Base-by-base conservation (phyloP, 768 basidiomycete genomes). In the Boletus huronensis region DNA sequence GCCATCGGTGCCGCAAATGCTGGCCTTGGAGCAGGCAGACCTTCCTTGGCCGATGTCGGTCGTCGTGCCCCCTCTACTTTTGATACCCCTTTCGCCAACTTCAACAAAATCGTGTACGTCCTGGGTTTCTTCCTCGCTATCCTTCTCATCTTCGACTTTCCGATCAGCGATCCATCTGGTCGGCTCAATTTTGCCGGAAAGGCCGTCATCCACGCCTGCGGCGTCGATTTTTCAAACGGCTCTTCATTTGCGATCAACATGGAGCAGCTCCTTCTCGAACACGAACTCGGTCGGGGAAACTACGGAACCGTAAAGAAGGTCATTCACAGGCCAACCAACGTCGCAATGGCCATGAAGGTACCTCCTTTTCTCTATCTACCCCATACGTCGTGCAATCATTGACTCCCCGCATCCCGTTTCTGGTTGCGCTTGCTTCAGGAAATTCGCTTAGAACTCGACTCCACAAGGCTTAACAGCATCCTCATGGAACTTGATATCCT, bases 301-400 rank as follows among this genome's bases (percentile, higher is more conserved):
- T 98, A 98, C 65, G 97, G 97, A 40, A 96, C 94, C 2, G 97
- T 99, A 5, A 94, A 95, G 77, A 92, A 90, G 70, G 96, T 98
- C 1, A 75, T 93, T 34, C 96, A 98, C 68, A 90, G 82, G 56
- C 95, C 95, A 5, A 98, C 93, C 9, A 95, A 94, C 50, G 93
- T 98, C 42, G 82, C 82, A 54, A 98, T 99, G 95, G 96, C 96
- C 13, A 96, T 98, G 93, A 99, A 99, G 87, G 96, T 95, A 49
- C 47, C 77, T 65, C 10, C 17, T 35, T 14, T 2, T 23, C 5
- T 41, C 10, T 32, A 25, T 50, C 39, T 21, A 26, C 55, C 44
- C 51, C 21, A 54, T 39, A 52, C 48, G 57, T 64, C 58, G 54
- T 54, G n/a, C 29, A 21, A 21, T 34, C 43, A 35, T 36, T 56